Base-by-base conservation (phyloP, 108 stramenopile species). In the Cyclotella atomus region DNA sequence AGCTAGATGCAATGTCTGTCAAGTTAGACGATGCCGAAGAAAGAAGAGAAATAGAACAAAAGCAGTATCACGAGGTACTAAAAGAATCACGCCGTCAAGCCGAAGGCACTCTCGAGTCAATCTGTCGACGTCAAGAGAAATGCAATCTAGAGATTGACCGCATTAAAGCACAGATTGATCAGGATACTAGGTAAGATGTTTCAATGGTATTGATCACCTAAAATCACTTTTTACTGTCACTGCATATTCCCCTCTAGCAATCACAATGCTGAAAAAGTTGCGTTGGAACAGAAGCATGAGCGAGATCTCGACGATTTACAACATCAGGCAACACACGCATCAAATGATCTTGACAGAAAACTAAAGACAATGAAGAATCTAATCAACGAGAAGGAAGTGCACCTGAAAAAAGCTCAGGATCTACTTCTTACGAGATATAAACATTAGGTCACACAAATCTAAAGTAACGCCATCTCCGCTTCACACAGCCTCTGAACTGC, bases 271-370 rank as follows among this genome's bases (percentile, higher is more conserved):
- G 17, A 33, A 0, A 59, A 52, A 23, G 4, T 15, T 16, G 19
- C 1, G 29, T 30, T 65, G 16, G 27, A 10, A 1, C 45, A 30
- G n/a, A 5, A 29, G 9, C 64, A 65, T 10, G 43, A 43, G 8
- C 35, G 20, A 45, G 24, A 30, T 44, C 29, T 55, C 44, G 68
- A 70, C 34, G 53, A 53, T 28, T 68, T 68, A 34, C 41, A 53
- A 28, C 52, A 68, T 6, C 34, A 54, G 14, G 36, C 67, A 20
- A 2, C 21, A 3, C 24, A 70, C 28, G 15, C 64, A 47, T 28
- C 45, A 16, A 17, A 45, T 6, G 56, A 70, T 16, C 44, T 70
- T 0, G 68, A 70, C 12, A 70, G 21, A 20, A 57, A 70, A 44
- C 15, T 70, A 21, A 17, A 45, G 38, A 23, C 68, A 57, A 57